A percentile compares a stretch with the other conserved stretches of the same genome.
phyloP scores from a whole-genome alignment of 2,329 filamentous ascomycete species.

The Fusarium oxysporum region DNA sequence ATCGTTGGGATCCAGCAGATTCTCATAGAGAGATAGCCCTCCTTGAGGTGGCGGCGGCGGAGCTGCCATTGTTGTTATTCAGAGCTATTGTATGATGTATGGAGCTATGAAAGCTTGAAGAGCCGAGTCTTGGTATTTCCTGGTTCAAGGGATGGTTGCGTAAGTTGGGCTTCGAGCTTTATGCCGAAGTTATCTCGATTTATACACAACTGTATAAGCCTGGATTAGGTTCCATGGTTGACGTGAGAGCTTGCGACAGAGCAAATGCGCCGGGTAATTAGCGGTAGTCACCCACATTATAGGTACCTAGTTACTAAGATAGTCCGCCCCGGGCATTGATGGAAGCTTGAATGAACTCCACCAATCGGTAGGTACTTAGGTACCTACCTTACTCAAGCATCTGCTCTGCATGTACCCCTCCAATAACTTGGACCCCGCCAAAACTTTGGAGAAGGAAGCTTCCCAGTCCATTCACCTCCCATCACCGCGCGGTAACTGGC shows the following conservation, averaged over 20 bases:
- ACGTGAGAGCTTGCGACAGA: not conserved
- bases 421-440: constrained; percentile 49
- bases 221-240: not conserved
- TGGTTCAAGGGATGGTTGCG: not conserved
- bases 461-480: constrained; percentile 1
- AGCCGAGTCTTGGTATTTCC: not conserved
- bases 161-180: not conserved
- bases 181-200: not conserved
- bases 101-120: not conserved
- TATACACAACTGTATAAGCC: not conserved
- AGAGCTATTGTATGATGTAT: not conserved
- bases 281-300: constrained; percentile 26
- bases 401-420: constrained; percentile 47
- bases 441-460: constrained; percentile 39
- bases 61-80: constrained; percentile 43
- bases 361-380: not conserved
- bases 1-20: constrained; percentile 75
- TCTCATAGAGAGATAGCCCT: constrained; percentile 83
- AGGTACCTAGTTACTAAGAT: not conserved
- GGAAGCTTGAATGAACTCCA: not conserved
- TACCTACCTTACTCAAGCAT: not conserved
- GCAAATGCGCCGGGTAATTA: constrained; percentile 47
- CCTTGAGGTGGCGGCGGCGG: constrained; percentile 53
- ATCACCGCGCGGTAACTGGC: constrained; percentile 17
- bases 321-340: not conserved